These are phyloP conservation scores for Cyberlindnera saturnus DNA, from an alignment of 805 yeast genomes.

Conservation along the genomic window DNA sequence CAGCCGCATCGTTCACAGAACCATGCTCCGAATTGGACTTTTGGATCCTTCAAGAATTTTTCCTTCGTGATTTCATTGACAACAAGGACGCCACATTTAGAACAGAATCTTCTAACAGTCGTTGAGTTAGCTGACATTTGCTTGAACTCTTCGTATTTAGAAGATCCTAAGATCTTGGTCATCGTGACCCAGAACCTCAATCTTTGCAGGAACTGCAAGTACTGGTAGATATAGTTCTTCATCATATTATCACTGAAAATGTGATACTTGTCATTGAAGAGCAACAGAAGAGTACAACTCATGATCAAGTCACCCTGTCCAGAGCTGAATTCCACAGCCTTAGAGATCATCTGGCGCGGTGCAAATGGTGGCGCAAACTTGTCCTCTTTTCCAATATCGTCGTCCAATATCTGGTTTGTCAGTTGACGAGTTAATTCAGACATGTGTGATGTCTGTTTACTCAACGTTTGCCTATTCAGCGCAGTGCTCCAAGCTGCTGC, in stretches of 20 bases:
- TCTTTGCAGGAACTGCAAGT: conserved; percentile 48
- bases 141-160: conserved; percentile 21
- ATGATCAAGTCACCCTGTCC: conserved; percentile 60
- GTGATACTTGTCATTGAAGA: conserved; percentile 42
- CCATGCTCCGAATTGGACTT: conserved; percentile 64
- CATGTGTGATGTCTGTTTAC: conserved; percentile 11
- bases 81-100: conserved; percentile 51
- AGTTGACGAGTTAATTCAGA: conserved; percentile 22
- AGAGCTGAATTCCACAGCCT: conserved; percentile 49
- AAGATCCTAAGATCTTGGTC: conserved; percentile 44
- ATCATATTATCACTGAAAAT: conserved; percentile 26
- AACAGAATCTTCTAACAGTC: conserved; percentile 52
- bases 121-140: conserved; percentile 24
- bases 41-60: conserved; percentile 25
- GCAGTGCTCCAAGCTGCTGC: conserved; percentile 12
- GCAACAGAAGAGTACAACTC: conserved; percentile 49
- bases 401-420: conserved; percentile 13
- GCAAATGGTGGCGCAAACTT: conserved; percentile 48
- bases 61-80: conserved; percentile 51
- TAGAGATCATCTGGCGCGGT: conserved; percentile 40
- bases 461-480: conserved; percentile 7
- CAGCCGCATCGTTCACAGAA: conserved; percentile 72
- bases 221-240: conserved; percentile 51
- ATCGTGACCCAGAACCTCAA: conserved; percentile 50
- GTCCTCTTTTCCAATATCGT: neutral